These are phyloP conservation scores for Eucalyptus camaldulensis DNA, from an alignment of 345 rosid genomes.

Conservation along the genomic window DNA sequence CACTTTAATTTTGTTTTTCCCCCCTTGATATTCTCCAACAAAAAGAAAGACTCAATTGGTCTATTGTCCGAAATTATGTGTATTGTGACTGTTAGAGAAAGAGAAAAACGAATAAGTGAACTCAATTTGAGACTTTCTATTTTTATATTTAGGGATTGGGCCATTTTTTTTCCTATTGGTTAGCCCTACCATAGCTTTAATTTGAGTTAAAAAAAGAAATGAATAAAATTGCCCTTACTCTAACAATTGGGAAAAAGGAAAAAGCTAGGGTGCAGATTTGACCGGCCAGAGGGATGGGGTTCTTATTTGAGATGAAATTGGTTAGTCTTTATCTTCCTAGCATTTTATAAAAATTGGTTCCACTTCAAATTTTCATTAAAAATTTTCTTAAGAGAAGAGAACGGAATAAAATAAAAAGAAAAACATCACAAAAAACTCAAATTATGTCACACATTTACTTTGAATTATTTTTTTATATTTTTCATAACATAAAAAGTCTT, in stretches of 20 bases:
- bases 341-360: neutral
- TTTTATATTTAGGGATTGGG: neutral
- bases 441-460: neutral
- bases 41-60: neutral
- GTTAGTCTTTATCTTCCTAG: neutral
- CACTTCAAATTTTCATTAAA: neutral
- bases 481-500: too few species aligned
- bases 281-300: neutral
- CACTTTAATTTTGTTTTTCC: neutral
- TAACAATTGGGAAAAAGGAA: neutral
- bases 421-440: too few species aligned
- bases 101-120: neutral
- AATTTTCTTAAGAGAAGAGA: neutral
- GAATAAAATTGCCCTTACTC: neutral
- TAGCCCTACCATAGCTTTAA: neutral
- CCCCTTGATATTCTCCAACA: neutral
- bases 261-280: neutral
- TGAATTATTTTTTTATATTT: neutral
- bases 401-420: neutral
- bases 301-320: neutral
- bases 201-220: neutral
- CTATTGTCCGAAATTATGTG: neutral
- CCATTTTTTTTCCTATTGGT: neutral
- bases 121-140: neutral
- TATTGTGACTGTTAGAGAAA: neutral